Evolutionary conservation across 163 green algal genomes (phyloP).

Genomic region (Coccomyxa subellipsoidea): DNA sequence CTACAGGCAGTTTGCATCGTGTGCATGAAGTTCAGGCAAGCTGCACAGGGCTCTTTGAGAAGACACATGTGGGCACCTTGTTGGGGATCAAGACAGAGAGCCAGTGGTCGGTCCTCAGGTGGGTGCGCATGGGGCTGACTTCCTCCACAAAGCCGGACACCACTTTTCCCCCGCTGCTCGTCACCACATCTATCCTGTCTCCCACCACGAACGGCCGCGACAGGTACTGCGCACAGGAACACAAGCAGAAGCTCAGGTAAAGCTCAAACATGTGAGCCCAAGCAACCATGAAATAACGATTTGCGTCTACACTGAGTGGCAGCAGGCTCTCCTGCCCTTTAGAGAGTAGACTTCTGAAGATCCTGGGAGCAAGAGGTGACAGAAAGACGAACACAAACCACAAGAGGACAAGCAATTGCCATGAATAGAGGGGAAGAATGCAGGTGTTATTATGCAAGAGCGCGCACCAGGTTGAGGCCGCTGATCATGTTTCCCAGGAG

Average conservation of each 20-base stretch:
- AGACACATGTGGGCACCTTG: constrained; percentile 26
- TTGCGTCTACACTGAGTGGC: no score
- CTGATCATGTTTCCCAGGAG: constrained; percentile 40
- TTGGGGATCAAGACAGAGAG: constrained; percentile 42
- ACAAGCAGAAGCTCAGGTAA: neutral
- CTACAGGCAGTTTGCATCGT: no score
- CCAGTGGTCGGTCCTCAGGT: constrained; percentile 22
- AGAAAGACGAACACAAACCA: no score
- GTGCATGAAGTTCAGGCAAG: no score
- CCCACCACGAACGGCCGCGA: constrained; percentile 40
- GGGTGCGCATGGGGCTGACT: constrained; percentile 39
- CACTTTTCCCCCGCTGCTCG: constrained; percentile 13
- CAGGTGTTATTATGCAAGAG: neutral
- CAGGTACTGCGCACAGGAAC: constrained; percentile 35
- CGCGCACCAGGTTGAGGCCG: constrained; percentile 44
- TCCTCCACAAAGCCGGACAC: constrained; percentile 28
- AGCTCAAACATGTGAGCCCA: no score
- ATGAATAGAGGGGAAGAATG: neutral
- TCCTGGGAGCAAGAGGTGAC: no score
- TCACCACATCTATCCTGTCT: constrained; percentile 30
- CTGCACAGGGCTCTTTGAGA: no score
- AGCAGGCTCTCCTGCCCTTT: no score
- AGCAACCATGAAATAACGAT: no score
- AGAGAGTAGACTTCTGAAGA: no score
- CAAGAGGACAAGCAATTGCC: no score